Evolutionary conservation across 768 basidiomycete genomes (phyloP), one percentile per base, ranked within the genome.

Genomic region (Boletellus ananiceps): DNA sequence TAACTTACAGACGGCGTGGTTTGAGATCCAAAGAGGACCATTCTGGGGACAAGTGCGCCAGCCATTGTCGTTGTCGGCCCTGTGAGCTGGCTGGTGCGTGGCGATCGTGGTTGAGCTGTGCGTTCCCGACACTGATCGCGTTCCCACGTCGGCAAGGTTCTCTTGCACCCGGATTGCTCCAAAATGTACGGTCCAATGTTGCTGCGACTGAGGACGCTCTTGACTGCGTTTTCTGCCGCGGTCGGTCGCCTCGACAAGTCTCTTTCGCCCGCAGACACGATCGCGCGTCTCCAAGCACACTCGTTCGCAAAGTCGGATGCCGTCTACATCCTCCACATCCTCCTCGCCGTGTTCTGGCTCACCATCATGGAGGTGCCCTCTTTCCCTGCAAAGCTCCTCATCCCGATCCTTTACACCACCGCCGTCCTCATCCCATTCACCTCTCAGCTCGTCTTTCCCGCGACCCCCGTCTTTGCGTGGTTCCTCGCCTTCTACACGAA

Each of bases 381-480:
- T 13, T 87, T 83, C 58, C 86, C 87, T 4, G 61, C 76, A 58
- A 93, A 94, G 62, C 79, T 95, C 36, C 49, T 76, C 41, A 89
- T 95, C 56, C 92, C 93, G 8, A 33, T 82, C 25, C 70, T 86
- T 16, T 94, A 88, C 71, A 61, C 69, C 47, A 60, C 78, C 43
- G 84, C 81, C 29, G 75, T 97, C 50, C 71, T 93, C 54, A 62
- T 96, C 40, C 94, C 94, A 0, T 73, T 93, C 47, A 93, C 93
- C 0, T 86, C 82, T 27, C 93, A 95, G 65, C 93, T 96, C 72
- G 86, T 96, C 72, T 44, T 91, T 34, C 92, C 93, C 0, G 94
- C 91, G 0, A 86, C 82, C 0, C 93, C 94, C 14, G 71, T 98
- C 38, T 83, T 95, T 57, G 74, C 82, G 9, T 98, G 88, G 82